Percentiles rank a stretch among this genome's conserved stretches.
Evolutionary conservation across 2,329 filamentous ascomycete genomes (phyloP).

Genomic region (Penicillium sp.): DNA sequence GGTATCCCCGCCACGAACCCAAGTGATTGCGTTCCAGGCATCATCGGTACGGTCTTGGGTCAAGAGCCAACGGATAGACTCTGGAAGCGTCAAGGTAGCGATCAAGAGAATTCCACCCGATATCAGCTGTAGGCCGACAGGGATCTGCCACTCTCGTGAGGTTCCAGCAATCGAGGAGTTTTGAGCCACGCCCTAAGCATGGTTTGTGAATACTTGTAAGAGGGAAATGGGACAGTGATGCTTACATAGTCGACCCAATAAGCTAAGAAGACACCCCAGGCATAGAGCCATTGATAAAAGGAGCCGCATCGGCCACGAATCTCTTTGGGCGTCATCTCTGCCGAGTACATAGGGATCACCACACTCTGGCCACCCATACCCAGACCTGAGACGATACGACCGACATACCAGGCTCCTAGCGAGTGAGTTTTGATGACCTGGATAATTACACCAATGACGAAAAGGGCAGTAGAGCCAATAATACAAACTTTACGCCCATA

Average conservation of each 20-base stretch:
- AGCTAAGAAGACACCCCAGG: constrained; percentile 51
- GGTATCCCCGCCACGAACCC: constrained; percentile 51
- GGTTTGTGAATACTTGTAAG: constrained; percentile 54
- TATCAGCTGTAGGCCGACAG: constrained; percentile 58
- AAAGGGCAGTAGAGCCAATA: constrained; percentile 47
- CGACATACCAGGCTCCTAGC: constrained; percentile 49
- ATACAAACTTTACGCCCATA: constrained; percentile 50
- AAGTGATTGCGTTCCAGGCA: constrained; percentile 33
- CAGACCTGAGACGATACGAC: constrained; percentile 48
- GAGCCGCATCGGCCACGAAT: constrained; percentile 51
- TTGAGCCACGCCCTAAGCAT: constrained; percentile 49
- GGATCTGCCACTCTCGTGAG: constrained; percentile 57
- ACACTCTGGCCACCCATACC: constrained; percentile 50
- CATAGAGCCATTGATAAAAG: constrained; percentile 56
- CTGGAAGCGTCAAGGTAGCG: constrained; percentile 60
- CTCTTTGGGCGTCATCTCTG: constrained; percentile 47
- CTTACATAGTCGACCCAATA: constrained; percentile 56
- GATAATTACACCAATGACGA: constrained; percentile 47
- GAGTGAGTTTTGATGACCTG: constrained; percentile 51
- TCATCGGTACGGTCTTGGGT: constrained; percentile 37
- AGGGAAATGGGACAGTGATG: constrained; percentile 5
- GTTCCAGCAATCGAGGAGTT: constrained; percentile 43
- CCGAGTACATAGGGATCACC: constrained; percentile 43
- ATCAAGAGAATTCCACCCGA: constrained; percentile 53
- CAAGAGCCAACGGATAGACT: constrained; percentile 64